Evolutionary conservation across 2,329 filamentous ascomycete genomes (phyloP), one percentile per base, ranked within the genome.

Genomic region (Venturia carpophila): DNA sequence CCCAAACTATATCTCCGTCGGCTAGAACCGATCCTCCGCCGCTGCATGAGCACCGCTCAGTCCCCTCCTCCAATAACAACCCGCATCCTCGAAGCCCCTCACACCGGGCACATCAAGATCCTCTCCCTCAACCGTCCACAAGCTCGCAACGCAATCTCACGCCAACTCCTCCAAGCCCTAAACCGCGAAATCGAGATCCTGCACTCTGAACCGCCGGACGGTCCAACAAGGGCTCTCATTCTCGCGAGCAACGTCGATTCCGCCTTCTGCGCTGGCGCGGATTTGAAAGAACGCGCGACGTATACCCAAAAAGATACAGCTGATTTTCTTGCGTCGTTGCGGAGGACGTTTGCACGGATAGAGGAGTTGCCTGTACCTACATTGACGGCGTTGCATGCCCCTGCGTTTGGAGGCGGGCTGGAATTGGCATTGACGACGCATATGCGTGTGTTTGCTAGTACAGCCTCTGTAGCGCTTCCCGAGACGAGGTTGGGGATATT

Each of bases 401-500:
- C 90, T 66, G 94, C 94, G 6, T 87, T 97, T 39, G 94, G 94
- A 68, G 94, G 94, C 71, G 94, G 94, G 60, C 87, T 99, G 69
- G 94, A 99, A 78, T 85, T 99, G 64, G 93, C 92, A 1, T 85
- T 99, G 7, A 87, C 89, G 69, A 96, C 93, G 1, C 87, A 94
- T 76, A 86, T 99, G 76, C 91, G 94, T 69, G 88, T 99, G 63
- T 87, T 97, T 69, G 84, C 87, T 41, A 91, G 90, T 47, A 89
- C 87, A 42, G 89, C 91, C 19, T 79, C 82, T 30, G 86, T 99
- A 64, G 92, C 87, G 0, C 84, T 97, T 5, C 94, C 94, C 1
- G 94, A 99, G 75, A 97, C 94, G 1, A 84, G 92, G 2, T 83
- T 99, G 2, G 94, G 89, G 65, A 99, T 99, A 74, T 89, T 99